phyloP scores from a whole-genome alignment of 257 asterid genomes.

The Nicotiana otophora region DNA sequence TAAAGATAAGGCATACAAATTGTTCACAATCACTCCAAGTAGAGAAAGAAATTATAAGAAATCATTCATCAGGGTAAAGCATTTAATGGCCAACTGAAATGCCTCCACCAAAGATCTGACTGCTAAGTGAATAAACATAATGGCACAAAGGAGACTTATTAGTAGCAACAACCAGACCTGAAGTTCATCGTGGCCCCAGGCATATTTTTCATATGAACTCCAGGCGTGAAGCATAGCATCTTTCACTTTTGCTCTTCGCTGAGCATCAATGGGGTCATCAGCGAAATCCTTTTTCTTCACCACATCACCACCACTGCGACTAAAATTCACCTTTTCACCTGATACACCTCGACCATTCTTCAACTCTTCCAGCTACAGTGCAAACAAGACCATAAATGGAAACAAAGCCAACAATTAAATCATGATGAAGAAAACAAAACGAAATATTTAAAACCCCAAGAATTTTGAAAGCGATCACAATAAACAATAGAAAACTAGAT shows the following conservation, averaged over 20 bases:
- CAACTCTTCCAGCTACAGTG: slow-evolving; percentile 63
- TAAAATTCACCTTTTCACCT: slow-evolving; percentile 19
- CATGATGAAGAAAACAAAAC: neutral
- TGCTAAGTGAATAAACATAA: neutral
- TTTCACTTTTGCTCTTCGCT: slow-evolving; percentile 74
- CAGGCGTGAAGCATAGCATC: slow-evolving; percentile 98
- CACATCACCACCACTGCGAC: slow-evolving; percentile 15
- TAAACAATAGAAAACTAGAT: neutral
- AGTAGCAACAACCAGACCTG: slow-evolving; percentile 44
- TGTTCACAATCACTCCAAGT: neutral
- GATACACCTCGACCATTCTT: slow-evolving; percentile 35
- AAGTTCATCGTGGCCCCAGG: slow-evolving; percentile 99
- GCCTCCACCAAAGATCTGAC: neutral
- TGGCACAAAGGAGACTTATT: neutral
- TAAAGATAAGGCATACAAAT: neutral
- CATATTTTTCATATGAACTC: slow-evolving; percentile 93
- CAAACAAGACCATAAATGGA: slow-evolving; percentile 7
- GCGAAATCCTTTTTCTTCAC: slow-evolving; percentile 25
- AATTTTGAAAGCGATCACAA: neutral
- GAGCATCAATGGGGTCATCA: slow-evolving; percentile 55
- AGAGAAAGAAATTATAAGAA: neutral
- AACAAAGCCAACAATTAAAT: neutral
- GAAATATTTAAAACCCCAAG: neutral
- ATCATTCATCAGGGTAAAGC: neutral
- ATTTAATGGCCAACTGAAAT: neutral